Evolutionary conservation across 768 basidiomycete genomes (phyloP), one percentile per base, ranked within the genome.

Genomic region (Termitomyces sp.): DNA sequence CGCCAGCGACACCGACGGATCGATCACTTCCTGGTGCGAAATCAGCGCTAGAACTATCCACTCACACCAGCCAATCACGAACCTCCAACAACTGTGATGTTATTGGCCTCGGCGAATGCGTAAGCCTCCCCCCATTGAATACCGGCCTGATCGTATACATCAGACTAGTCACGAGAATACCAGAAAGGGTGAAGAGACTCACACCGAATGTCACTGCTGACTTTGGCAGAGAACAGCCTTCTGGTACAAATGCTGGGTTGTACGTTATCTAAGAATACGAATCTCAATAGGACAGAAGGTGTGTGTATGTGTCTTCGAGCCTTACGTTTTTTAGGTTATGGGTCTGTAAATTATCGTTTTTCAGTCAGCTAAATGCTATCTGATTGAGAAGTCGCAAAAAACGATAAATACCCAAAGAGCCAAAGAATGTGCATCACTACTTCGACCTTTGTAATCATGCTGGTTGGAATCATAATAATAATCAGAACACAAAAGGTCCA

Each of bases 391-490:
- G 22, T 20, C 24, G 24, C 26, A 30, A 7, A 18, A 20, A 7
- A 13, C n/a, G 2, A 11, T 28, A 20, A 5, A 57, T 65, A 80
- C 78, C 79, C 79, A 81, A 24, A 81, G 63, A 50, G 71, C 74
- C 8, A 79, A 62, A 30, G 79, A 74, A 8, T 70, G 66, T 10
- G 72, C 75, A 9, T 73, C 77, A 54, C 76, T 78, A 59, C 79
- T 80, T 16, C 79, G 69, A 16, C 78, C 79, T 57, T 72, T 76
- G 63, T 78, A 79, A 59, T 81, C 79, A 56, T 81, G 79, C 79
- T 80, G 52, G 33, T 38, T 18, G 18, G n/a, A n/a, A n/a, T n/a
- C n/a, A n/a, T n/a, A 32, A 35, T 22, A 14, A 32, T 36, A 2
- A 26, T 41, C n/a, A n/a, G 3, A 38, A n/a, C 5, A n/a, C 5